These are phyloP conservation scores for Fagopyrum tataricum DNA, from an alignment of 148 eudicot species.

Conservation along the genomic window DNA sequence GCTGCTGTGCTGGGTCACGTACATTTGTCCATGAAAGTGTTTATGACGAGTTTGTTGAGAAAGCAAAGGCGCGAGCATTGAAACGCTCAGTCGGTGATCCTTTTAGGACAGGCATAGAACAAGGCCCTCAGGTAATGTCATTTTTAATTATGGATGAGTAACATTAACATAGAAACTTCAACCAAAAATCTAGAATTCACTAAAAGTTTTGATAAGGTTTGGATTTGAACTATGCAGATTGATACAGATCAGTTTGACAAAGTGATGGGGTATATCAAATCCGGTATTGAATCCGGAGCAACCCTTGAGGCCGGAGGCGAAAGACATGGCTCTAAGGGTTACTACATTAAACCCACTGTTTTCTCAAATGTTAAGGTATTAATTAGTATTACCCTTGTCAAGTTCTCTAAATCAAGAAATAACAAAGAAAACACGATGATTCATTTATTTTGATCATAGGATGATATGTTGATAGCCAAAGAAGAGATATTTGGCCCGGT, in stretches of 20 bases:
- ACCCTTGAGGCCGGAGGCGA: slow-evolving; percentile 51
- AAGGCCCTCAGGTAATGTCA: slow-evolving; percentile 61
- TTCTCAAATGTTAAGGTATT: slow-evolving; percentile 49
- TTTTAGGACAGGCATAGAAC: slow-evolving; percentile 48
- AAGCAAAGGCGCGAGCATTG: slow-evolving; percentile 45
- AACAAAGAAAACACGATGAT: neutral
- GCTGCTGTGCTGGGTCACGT: slow-evolving; percentile 61
- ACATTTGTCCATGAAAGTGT: slow-evolving; percentile 59
- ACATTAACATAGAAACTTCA: neutral
- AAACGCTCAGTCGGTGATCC: slow-evolving; percentile 61
- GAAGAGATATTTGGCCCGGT: slow-evolving; percentile 73
- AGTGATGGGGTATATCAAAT: slow-evolving; percentile 41
- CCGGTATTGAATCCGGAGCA: slow-evolving; percentile 40
- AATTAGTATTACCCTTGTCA: neutral
- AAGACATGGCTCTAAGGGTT: slow-evolving; percentile 44
- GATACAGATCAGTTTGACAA: slow-evolving; percentile 54
- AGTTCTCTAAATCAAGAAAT: neutral
- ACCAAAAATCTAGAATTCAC: neutral
- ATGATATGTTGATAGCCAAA: slow-evolving; percentile 54
- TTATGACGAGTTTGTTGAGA: slow-evolving; percentile 56
- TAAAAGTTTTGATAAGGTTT: neutral
- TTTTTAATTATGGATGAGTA: neutral
- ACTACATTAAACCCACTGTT: slow-evolving; percentile 55
- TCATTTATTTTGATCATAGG: slow-evolving; percentile 17
- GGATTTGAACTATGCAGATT: slow-evolving; percentile 26